Conservation (phyloP, 2,329 filamentous ascomycete genomes). For the Fusarium pseudoanthophilum region DNA sequence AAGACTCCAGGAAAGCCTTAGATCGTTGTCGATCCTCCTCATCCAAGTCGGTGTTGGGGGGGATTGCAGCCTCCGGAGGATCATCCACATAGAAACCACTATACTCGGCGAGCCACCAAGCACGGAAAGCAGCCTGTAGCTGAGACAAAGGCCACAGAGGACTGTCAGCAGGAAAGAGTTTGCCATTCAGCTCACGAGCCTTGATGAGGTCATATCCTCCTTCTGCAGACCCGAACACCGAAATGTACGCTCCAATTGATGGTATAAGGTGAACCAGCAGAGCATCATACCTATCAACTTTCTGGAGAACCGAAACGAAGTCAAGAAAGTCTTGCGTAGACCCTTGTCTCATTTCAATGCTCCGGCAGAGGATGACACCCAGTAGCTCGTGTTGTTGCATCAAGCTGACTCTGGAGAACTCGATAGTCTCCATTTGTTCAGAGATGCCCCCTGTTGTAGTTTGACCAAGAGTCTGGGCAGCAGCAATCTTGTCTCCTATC, state of each 20-base stretch:
- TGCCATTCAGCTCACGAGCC: slow-evolving; percentile 75
- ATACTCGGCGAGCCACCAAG: slow-evolving; percentile 94
- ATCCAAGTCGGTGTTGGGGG: slow-evolving; percentile 70
- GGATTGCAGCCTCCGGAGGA: slow-evolving; percentile 66
- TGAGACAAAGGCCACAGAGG: slow-evolving; percentile 77
- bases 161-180: slow-evolving; percentile 74
- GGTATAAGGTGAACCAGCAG: slow-evolving; percentile 83
- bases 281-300: slow-evolving; percentile 80
- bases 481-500: slow-evolving; percentile 79
- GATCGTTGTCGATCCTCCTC: slow-evolving; percentile 77
- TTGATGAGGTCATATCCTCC: slow-evolving; percentile 73
- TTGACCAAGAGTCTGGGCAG: slow-evolving; percentile 78
- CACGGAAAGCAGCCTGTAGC: slow-evolving; percentile 80
- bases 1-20: slow-evolving; percentile 76
- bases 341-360: slow-evolving; percentile 80
- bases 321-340: slow-evolving; percentile 77
- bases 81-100: slow-evolving; percentile 88
- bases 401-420: slow-evolving; percentile 83
- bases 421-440: slow-evolving; percentile 80
- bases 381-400: slow-evolving; percentile 91
- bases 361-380: slow-evolving; percentile 79
- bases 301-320: slow-evolving; percentile 75
- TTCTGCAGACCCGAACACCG: slow-evolving; percentile 81
- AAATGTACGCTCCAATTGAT: slow-evolving; percentile 79
- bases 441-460: slow-evolving; percentile 54